Base-by-base conservation (phyloP, 2,329 filamentous ascomycete species). In the Xylariaceae sp. region DNA sequence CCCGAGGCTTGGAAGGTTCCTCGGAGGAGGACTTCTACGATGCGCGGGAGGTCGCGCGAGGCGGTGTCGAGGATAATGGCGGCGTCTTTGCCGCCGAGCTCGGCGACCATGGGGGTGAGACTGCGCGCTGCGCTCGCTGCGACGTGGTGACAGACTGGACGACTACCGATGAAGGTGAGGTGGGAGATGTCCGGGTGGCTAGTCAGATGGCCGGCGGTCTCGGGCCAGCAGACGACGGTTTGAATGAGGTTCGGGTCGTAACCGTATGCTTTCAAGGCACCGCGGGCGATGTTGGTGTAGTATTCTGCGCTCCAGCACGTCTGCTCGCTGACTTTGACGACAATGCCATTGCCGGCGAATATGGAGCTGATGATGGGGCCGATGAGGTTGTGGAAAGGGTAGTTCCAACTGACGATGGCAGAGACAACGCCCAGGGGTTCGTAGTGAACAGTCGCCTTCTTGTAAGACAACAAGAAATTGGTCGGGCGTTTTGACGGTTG, bases 351-450 rank as follows among this genome's bases (percentile, higher is more conserved):
- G 51, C 94, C 94, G 11, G 92, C 82, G 72, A 97, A 97, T 54
- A 97, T 82, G 13, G 90, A 87, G 66, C 90, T 92, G 71, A 97
- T 95, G 65, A 97, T 83, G 11, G 93, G 94, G 0, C 90, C 91
- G 51, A 97, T 84, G 64, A 97, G 80, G 75, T 99, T 99, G 77
- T 99, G 94, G 75, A 97, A 96, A 50, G 90, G 87, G 72, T 92
- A 97, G 78, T 99, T 99, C 94, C 94, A 99, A 71, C 89, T 94
- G 49, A 99, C 91, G 55, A 93, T 88, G 15, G 94, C 93, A 9
- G 91, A 88, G 4, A 99, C 90, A 41, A 99, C 91, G 13, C 94
- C 94, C 17, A 97, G 78, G 11, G 94, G 93, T 75, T 99, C 92
- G 74, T 96, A 99, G 53, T 83, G 78, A 34, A 99, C 92, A 63